A percentile compares a stretch with the other conserved stretches of the same genome.
phyloP scores from a whole-genome alignment of 306 rosid species.

The Arachis hypogaea region DNA sequence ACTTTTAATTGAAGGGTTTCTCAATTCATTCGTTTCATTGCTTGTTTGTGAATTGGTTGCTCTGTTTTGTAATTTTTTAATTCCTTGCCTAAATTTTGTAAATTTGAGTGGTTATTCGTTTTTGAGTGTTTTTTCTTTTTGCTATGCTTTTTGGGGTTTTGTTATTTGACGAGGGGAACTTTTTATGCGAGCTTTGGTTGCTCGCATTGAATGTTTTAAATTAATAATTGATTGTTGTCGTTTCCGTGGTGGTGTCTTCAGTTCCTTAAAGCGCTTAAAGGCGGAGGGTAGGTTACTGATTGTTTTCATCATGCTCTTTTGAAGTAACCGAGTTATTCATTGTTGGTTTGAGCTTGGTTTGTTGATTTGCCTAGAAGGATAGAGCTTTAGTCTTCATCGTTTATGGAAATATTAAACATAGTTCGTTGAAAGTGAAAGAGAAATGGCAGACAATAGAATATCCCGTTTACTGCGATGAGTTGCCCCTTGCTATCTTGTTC shows the following conservation, averaged over 20 bases:
- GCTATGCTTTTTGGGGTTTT: conserved; percentile 27
- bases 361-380: conserved; percentile 4
- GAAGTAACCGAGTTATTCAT: neutral
- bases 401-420: neutral
- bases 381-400: neutral
- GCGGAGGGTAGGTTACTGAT: neutral
- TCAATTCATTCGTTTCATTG: neutral
- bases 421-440: too few relatives aligned
- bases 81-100: neutral
- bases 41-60: neutral
- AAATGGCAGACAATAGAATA: too few relatives aligned
- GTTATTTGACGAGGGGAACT: neutral
- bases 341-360: conserved; percentile 7
- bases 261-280: neutral
- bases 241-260: neutral
- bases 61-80: conserved; percentile 16
- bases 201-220: neutral
- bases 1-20: neutral
- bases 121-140: neutral
- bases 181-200: neutral
- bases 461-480: too few relatives aligned
- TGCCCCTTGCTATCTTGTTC: too few relatives aligned
- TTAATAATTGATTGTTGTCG: neutral
- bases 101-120: neutral
- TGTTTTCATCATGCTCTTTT: neutral